Evolutionary conservation across 768 basidiomycete species (phyloP).

Genomic region (Calocera cornea): DNA sequence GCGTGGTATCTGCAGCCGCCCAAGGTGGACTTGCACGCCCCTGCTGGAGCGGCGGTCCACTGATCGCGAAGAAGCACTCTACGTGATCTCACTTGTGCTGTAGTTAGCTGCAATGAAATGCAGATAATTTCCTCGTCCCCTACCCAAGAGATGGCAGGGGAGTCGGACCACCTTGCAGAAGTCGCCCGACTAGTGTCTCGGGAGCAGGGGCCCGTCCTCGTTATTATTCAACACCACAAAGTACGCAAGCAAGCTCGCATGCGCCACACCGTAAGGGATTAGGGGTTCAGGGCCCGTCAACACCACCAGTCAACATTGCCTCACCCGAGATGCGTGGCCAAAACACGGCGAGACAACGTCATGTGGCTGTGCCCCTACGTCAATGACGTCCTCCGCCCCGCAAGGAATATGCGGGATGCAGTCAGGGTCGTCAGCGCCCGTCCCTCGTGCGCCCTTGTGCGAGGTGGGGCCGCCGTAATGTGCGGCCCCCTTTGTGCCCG

Average conservation of each 20-base stretch:
- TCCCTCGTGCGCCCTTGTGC: neutral
- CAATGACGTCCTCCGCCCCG: neutral
- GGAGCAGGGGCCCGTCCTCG: neutral
- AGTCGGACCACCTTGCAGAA: neutral
- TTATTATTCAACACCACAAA: neutral
- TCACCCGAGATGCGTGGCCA: neutral
- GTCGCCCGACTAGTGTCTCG: neutral
- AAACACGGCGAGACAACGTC: conserved; percentile 3
- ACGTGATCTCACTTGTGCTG: too few species aligned
- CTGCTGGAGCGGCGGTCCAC: too few species aligned
- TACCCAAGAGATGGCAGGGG: neutral
- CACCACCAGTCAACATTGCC: neutral
- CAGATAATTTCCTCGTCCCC: too few species aligned
- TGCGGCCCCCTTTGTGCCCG: neutral
- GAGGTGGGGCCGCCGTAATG: neutral
- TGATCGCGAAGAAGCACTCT: too few species aligned
- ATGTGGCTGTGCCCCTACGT: neutral
- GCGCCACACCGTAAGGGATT: neutral
- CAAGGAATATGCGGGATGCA: neutral
- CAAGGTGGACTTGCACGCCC: too few species aligned
- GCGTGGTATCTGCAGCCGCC: too few species aligned
- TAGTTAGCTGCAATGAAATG: too few species aligned
- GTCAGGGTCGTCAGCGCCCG: neutral
- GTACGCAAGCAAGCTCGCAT: neutral
- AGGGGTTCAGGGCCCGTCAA: neutral